A percentile compares a stretch with the other conserved stretches of the same genome.
Evolutionary conservation across 1,284 basidiomycete species (phyloP).

Genomic region (Naganishia cerealis): DNA sequence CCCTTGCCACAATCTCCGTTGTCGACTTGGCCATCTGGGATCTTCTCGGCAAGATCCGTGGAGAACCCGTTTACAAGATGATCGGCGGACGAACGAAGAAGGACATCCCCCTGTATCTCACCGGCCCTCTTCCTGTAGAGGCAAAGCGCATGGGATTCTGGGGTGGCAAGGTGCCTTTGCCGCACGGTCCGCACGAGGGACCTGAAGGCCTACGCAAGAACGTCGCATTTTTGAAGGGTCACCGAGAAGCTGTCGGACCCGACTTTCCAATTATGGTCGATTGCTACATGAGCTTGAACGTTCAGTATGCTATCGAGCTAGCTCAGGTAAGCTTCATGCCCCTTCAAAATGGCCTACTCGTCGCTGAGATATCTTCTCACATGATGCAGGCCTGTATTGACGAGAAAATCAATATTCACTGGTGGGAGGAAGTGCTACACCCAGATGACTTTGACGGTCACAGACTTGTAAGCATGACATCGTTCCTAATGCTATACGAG

Average conservation of each 20-base stretch:
- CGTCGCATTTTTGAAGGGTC: slow-evolving; percentile 57
- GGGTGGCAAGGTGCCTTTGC: slow-evolving; percentile 59
- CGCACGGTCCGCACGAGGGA: slow-evolving; percentile 58
- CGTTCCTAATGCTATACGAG: neutral
- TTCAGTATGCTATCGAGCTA: slow-evolving; percentile 58
- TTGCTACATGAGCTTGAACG: slow-evolving; percentile 57
- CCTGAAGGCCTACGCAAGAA: slow-evolving; percentile 58
- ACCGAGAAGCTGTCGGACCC: slow-evolving; percentile 55
- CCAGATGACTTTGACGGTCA: slow-evolving; percentile 59
- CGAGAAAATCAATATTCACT: slow-evolving; percentile 57
- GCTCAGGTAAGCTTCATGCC: slow-evolving; percentile 44
- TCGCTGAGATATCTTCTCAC: neutral
- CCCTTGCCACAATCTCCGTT: slow-evolving; percentile 59
- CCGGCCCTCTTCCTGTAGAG: slow-evolving; percentile 57
- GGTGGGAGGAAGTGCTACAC: slow-evolving; percentile 61
- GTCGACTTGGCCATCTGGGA: slow-evolving; percentile 61
- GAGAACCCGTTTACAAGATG: slow-evolving; percentile 62
- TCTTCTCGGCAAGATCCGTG: slow-evolving; percentile 59
- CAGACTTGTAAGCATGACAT: slow-evolving; percentile 34
- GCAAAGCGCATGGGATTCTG: slow-evolving; percentile 60
- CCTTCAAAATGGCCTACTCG: neutral
- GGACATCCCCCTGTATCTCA: slow-evolving; percentile 59
- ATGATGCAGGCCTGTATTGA: slow-evolving; percentile 51
- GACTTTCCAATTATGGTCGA: slow-evolving; percentile 60
- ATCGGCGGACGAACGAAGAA: slow-evolving; percentile 60